Evolutionary conservation across 106 monocot genomes (phyloP).

Genomic region (Vanilla planifolia): DNA sequence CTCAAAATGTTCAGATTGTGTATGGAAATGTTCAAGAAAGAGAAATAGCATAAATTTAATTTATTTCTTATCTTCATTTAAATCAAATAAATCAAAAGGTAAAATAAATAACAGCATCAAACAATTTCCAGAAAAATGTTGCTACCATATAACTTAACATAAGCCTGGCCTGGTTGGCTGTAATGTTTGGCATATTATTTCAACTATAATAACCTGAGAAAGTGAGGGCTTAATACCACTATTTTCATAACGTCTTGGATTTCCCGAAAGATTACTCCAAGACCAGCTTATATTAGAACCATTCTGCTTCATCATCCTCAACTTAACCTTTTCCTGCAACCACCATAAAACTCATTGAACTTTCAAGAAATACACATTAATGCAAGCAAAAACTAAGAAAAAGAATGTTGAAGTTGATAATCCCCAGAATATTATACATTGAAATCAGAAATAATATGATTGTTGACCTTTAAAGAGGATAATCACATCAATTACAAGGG

Average conservation of each 20-base stretch:
- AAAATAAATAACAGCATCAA: no score
- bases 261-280: slow-evolving; percentile 85
- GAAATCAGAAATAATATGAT: not conserved
- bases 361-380: not conserved
- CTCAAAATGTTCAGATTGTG: no score
- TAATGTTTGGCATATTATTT: not conserved
- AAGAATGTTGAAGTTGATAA: not conserved
- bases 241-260: slow-evolving; percentile 37
- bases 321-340: slow-evolving; percentile 61
- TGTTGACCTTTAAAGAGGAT: not conserved
- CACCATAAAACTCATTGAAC: not conserved
- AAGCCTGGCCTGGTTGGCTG: not conserved
- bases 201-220: not conserved
- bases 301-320: slow-evolving; percentile 52
- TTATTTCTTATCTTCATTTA: no score
- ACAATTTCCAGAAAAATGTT: no score
- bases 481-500: not conserved
- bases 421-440: not conserved
- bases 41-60: no score
- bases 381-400: not conserved
- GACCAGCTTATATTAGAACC: slow-evolving; percentile 34
- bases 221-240: slow-evolving; percentile 37
- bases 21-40: no score
- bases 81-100: no score
- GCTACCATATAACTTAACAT: not conserved